A percentile compares a stretch with the other conserved stretches of the same genome.
Conservation (phyloP, 441 rosid species). For the Sinapis alba region DNA sequence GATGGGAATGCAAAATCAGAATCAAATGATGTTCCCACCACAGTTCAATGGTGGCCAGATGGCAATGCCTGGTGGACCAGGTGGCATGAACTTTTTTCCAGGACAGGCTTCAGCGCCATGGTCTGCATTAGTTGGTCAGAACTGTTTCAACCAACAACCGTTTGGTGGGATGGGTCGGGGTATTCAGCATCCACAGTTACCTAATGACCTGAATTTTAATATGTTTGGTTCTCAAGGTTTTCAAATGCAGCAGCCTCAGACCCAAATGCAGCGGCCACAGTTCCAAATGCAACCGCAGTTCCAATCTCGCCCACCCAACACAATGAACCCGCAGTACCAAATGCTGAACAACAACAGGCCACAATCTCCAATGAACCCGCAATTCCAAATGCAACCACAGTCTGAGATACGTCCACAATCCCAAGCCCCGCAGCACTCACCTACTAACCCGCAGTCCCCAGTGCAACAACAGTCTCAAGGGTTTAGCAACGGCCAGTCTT, state of each 20-base stretch:
- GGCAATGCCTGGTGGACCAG: conserved; percentile 51
- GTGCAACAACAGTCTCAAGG: conserved; percentile 37
- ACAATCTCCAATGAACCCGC: conserved; percentile 43
- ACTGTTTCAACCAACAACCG: conserved; percentile 49
- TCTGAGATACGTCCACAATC: conserved; percentile 29
- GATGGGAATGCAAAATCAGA: conserved; percentile 39
- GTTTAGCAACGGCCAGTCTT: conserved; percentile 52
- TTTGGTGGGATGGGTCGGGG: conserved; percentile 44
- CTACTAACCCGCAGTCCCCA: conserved; percentile 33
- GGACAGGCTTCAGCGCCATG: conserved; percentile 52
- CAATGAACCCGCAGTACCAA: conserved; percentile 28
- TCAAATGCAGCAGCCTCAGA: conserved; percentile 31
- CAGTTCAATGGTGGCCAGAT: conserved; percentile 57
- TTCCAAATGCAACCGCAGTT: conserved; percentile 38
- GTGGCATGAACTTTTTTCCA: conserved; percentile 42
- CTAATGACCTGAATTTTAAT: conserved; percentile 25
- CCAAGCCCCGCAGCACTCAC: conserved; percentile 47
- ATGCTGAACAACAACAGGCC: conserved; percentile 29
- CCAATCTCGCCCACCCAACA: conserved; percentile 21
- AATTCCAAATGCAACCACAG: conserved; percentile 33
- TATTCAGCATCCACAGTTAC: conserved; percentile 29
- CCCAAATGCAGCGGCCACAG: conserved; percentile 24
- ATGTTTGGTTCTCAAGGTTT: conserved; percentile 32
- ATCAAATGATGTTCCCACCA: conserved; percentile 52
- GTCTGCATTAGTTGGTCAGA: conserved; percentile 57